These are phyloP conservation scores for Coccomyxa subellipsoidea DNA, from an alignment of 163 green algal species.

Conservation along the genomic window DNA sequence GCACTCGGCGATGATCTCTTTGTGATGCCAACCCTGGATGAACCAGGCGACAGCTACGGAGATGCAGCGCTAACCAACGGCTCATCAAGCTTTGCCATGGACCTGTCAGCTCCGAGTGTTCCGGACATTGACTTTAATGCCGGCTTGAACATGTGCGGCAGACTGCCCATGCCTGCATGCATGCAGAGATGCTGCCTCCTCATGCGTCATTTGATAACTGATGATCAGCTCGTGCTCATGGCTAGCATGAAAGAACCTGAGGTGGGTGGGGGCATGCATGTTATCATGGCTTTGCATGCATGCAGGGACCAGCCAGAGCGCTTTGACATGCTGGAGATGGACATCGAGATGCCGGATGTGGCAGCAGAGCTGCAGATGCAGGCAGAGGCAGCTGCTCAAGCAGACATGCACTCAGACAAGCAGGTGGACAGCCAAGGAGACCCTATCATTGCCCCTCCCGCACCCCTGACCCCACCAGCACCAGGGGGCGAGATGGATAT, in stretches of 20 bases:
- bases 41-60: background rate
- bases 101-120: background rate
- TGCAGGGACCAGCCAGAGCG: constrained; percentile 6
- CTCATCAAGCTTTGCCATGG: background rate
- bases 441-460: background rate
- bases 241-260: no score
- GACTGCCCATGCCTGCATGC: background rate
- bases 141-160: background rate
- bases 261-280: no score
- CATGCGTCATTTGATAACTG: no score
- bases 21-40: constrained; percentile 2
- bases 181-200: no score
- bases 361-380: background rate
- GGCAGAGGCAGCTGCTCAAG: background rate
- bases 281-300: background rate
- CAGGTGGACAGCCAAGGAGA: background rate
- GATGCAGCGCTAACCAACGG: background rate
- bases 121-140: constrained; percentile 3
- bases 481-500: background rate
- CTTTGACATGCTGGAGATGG: constrained; percentile 1
- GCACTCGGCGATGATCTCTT: background rate
- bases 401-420: background rate
- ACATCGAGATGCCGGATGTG: background rate
- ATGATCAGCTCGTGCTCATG: no score
- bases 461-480: background rate